These are phyloP conservation scores for Henckelia pumila DNA, from an alignment of 257 asterid species.

Conservation along the genomic window DNA sequence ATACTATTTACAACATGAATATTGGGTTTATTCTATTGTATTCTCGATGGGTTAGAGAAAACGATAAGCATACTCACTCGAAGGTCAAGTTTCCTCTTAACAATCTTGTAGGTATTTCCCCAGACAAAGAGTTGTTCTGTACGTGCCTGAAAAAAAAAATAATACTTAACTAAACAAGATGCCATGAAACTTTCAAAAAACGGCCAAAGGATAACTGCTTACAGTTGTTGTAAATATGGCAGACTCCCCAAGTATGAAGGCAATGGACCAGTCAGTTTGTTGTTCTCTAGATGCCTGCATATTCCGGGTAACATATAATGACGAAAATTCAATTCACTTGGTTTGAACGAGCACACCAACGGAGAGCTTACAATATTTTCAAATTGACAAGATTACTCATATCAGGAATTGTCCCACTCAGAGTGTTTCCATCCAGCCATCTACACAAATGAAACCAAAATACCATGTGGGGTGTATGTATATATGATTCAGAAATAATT, in stretches of 20 bases:
- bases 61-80: conserved; percentile 45
- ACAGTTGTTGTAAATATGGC: conserved; percentile 77
- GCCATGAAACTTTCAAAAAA: background rate
- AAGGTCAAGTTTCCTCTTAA: conserved; percentile 63
- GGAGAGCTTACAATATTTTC: conserved; percentile 63
- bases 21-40: background rate
- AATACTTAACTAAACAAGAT: background rate
- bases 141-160: conserved; percentile 49
- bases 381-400: conserved; percentile 71
- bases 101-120: conserved; percentile 66
- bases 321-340: conserved; percentile 1
- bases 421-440: conserved; percentile 80
- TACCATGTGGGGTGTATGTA: background rate
- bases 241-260: conserved; percentile 70
- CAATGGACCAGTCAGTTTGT: conserved; percentile 60
- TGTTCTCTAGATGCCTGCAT: conserved; percentile 94
- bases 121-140: conserved; percentile 79
- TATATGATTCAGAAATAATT: conserved; percentile 14
- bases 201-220: conserved; percentile 27
- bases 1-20: background rate
- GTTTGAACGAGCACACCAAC: background rate
- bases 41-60: background rate
- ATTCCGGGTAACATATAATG: conserved; percentile 16
- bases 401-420: conserved; percentile 74
- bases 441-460: conserved; percentile 35